Evolutionary conservation across 2,329 filamentous ascomycete genomes (phyloP).

Genomic region (Coniochaeta ligniaria): DNA sequence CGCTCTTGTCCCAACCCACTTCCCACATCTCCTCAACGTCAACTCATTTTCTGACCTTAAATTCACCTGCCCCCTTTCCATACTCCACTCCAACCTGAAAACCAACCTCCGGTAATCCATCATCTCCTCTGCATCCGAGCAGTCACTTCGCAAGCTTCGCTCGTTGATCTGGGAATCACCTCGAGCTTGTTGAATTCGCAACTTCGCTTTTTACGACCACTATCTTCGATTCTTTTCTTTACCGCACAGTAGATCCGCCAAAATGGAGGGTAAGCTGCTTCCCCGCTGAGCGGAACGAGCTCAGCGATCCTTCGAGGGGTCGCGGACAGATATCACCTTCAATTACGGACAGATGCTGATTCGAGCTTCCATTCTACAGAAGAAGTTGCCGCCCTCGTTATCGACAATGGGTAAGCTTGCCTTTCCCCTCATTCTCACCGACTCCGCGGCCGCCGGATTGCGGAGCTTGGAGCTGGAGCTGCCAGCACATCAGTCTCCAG

Average conservation of each 20-base stretch:
- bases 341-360: constrained; percentile 31
- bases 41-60: constrained; percentile 25
- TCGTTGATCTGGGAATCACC: constrained; percentile 27
- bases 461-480: constrained; percentile 7
- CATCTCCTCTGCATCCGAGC: constrained; percentile 6
- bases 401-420: constrained; percentile 99
- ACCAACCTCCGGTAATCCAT: constrained; percentile 11
- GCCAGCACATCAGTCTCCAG: constrained; percentile 5
- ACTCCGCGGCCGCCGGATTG: constrained; percentile 12
- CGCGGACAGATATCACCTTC: neutral
- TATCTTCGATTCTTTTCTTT: constrained; percentile 21
- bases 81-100: constrained; percentile 23
- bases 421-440: constrained; percentile 25
- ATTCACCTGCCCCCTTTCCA: constrained; percentile 28
- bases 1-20: constrained; percentile 11
- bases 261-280: constrained; percentile 45
- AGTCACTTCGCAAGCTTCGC: constrained; percentile 23
- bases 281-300: constrained; percentile 3
- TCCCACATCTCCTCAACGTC: constrained; percentile 15
- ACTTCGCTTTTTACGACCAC: constrained; percentile 14
- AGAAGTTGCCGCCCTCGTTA: constrained; percentile 99
- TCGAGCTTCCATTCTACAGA: constrained; percentile 52
- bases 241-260: constrained; percentile 37
- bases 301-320: constrained; percentile 5
- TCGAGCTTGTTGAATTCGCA: constrained; percentile 19